Evolutionary conservation across 2,329 filamentous ascomycete genomes (phyloP), one percentile per base, ranked within the genome.

Genomic region (Ceratocystis lukuohia): DNA sequence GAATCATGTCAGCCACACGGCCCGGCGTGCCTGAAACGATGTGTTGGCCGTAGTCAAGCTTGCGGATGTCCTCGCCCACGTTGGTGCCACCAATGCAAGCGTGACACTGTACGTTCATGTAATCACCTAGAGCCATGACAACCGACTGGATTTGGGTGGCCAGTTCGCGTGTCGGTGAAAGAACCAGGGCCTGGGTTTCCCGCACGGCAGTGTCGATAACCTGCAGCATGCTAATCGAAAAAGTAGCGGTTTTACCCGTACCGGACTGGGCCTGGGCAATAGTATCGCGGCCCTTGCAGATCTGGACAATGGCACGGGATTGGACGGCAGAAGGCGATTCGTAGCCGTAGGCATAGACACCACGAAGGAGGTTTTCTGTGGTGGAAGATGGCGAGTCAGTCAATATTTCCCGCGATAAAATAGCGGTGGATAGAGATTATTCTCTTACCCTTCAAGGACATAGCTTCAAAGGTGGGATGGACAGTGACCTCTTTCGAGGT

Each of bases 41-140:
- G 74, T 99, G 94, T 76, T 96, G 94, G 70, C 94, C 94, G 73
- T 97, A 94, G 76, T 97, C 91, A 69, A 99, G 89, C 79, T 96
- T 96, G 76, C 90, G 88, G 72, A 99, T 99, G 74, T 99, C 94
- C 75, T 97, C 94, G 72, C 94, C 91, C 46, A 99, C 92, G 74
- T 96, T 97, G 71, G 94, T 99, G 68, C 94, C 94, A 71, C 94
- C 94, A 73, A 99, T 97, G 77, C 94, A 99, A 68, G 94, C 93
- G 73, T 99, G 94, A 79, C 94, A 99, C 78, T 99, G 92, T 2
- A 99, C 91, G 74, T 96, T 96, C 94, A 99, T 97, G 81, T 96
- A 99, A 77, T 99, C 94, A 70, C 94, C 94, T n/a, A 99, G 84
- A n/a, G 94, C 94, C 86, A 97, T 96, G 71, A 99, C 89, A 68